Percentiles rank a stretch among this genome's conserved stretches.
Evolutionary conservation across 306 rosid species (phyloP).

Genomic region (Citrullus amarus): DNA sequence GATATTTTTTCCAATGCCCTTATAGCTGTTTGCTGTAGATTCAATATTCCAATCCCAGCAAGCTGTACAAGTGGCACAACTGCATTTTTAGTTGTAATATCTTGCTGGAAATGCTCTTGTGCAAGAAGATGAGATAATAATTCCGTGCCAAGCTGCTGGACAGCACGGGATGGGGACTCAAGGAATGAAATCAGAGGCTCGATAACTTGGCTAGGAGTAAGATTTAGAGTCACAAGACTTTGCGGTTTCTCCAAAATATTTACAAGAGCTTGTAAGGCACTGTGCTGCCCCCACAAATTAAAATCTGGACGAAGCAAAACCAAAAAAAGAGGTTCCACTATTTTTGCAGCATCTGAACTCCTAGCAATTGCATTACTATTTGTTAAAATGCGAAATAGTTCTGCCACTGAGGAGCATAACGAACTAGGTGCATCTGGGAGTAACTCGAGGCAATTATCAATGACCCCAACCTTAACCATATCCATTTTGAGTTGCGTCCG

Average conservation of each 20-base stretch:
- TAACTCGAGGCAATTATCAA: slow-evolving; percentile 65
- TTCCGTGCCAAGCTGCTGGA: slow-evolving; percentile 98
- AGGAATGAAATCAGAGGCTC: slow-evolving; percentile 84
- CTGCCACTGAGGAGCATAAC: slow-evolving; percentile 81
- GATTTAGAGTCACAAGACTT: slow-evolving; percentile 77
- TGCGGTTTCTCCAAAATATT: slow-evolving; percentile 98
- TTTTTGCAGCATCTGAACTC: slow-evolving; percentile 77
- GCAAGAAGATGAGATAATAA: slow-evolving; percentile 89
- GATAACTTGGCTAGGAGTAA: slow-evolving; percentile 91
- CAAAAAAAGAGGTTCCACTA: slow-evolving; percentile 90
- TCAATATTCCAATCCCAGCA: slow-evolving; percentile 93
- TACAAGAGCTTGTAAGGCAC: slow-evolving; percentile 96
- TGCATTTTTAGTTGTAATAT: slow-evolving; percentile 84
- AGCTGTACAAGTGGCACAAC: slow-evolving; percentile 95
- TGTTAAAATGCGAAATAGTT: slow-evolving; percentile 86
- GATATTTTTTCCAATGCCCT: slow-evolving; percentile 87
- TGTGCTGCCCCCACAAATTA: slow-evolving; percentile 93
- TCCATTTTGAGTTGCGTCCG: slow-evolving; percentile 66
- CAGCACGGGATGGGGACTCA: slow-evolving; percentile 87
- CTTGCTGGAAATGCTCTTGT: slow-evolving; percentile 94
- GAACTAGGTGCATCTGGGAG: slow-evolving; percentile 76
- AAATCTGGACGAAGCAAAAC: slow-evolving; percentile 76
- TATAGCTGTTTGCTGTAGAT: slow-evolving; percentile 85
- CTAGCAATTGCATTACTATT: slow-evolving; percentile 84
- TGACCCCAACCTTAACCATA: slow-evolving; percentile 78